Conservation (phyloP, 805 yeast genomes). For the Ogataea ramenticola region DNA sequence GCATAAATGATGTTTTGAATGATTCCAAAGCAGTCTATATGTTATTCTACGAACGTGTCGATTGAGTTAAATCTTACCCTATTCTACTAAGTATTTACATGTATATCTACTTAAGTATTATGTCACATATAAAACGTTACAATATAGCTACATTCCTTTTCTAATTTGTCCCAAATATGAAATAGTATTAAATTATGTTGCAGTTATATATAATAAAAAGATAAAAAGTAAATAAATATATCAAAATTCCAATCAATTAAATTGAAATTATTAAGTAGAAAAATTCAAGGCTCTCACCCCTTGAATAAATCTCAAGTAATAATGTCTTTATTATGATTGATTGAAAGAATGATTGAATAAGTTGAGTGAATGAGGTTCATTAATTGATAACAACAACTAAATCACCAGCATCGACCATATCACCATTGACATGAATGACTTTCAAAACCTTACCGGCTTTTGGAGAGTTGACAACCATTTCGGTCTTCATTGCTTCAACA, state of each 20-base stretch:
- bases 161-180: no score
- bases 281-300: background rate
- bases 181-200: no score
- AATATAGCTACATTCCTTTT: no score
- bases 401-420: conserved; percentile 96
- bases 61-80: no score
- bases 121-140: no score
- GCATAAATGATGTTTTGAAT: conserved; percentile 43
- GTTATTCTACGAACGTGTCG: conserved; percentile 68
- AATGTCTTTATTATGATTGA: no score
- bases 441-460: conserved; percentile 64
- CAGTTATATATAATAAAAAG: no score
- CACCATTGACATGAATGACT: conserved; percentile 78
- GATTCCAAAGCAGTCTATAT: conserved; percentile 79
- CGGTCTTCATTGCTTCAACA: conserved; percentile 98
- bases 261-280: background rate
- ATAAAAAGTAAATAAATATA: background rate
- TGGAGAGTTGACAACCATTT: conserved; percentile 80
- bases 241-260: background rate
- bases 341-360: no score
- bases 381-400: conserved; percentile 74
- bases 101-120: no score
- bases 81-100: no score
- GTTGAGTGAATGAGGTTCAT: background rate
- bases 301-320: no score